phyloP scores from a whole-genome alignment of 148 eudicot species.

The Agrostemma githago region DNA sequence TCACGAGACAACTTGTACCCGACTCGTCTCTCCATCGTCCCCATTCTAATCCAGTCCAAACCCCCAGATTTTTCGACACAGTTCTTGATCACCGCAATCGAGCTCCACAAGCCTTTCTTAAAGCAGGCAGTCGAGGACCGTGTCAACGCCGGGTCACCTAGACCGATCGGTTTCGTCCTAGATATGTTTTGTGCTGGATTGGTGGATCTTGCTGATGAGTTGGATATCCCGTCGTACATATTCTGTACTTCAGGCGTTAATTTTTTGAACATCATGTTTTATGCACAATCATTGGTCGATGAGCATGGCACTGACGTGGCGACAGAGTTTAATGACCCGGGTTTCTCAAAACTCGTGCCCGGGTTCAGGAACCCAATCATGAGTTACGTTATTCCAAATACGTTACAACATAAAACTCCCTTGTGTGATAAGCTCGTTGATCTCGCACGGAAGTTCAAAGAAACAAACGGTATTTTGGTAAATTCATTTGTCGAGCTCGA shows the following conservation, averaged over 20 bases:
- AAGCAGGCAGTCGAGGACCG: slow-evolving; percentile 25
- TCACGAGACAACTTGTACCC: slow-evolving; percentile 16
- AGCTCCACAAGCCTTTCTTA: slow-evolving; percentile 25
- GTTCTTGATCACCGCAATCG: slow-evolving; percentile 5
- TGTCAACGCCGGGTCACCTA: not conserved
- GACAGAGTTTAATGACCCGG: slow-evolving; percentile 15
- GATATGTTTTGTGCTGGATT: slow-evolving; percentile 32
- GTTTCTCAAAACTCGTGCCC: slow-evolving; percentile 18
- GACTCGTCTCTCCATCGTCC: not conserved
- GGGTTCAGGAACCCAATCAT: slow-evolving; percentile 30
- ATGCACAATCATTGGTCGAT: slow-evolving; percentile 16
- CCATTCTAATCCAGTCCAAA: slow-evolving; percentile 9
- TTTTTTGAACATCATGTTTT: slow-evolving; percentile 24
- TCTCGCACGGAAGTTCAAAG: slow-evolving; percentile 12
- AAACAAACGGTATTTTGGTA: slow-evolving; percentile 33
- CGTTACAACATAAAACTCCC: not conserved
- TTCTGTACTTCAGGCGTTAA: slow-evolving; percentile 29
- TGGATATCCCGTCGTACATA: slow-evolving; percentile 29
- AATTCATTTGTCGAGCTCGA: slow-evolving; percentile 37
- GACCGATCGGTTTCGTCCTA: slow-evolving; percentile 27
- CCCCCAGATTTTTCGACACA: not conserved
- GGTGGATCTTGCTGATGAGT: slow-evolving; percentile 36
- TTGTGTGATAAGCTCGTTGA: not conserved
- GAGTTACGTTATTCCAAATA: slow-evolving; percentile 18
- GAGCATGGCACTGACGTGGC: slow-evolving; percentile 10